These are phyloP conservation scores for Infundibulicybe gibba DNA, from an alignment of 768 basidiomycete genomes.

Conservation along the genomic window DNA sequence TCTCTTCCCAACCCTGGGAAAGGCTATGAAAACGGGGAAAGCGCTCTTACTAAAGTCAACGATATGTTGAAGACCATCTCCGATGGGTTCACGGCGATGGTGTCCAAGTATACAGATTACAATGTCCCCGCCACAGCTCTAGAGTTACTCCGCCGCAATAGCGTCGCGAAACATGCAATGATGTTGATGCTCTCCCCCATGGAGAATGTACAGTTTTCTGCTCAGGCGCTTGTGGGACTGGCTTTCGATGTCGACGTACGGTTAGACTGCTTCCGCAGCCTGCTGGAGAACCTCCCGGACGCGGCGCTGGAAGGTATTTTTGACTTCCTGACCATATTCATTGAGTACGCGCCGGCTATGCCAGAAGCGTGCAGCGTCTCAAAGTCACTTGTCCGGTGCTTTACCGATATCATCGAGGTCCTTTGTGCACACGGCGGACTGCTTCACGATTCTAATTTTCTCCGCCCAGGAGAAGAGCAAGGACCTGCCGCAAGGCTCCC, in stretches of 20 bases:
- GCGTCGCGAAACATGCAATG: constrained; percentile 57
- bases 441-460: constrained; percentile 51
- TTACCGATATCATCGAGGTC: constrained; percentile 89
- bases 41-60: constrained; percentile 57
- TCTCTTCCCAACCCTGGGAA: constrained; percentile 19
- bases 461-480: constrained; percentile 37
- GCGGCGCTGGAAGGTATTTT: constrained; percentile 69
- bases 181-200: constrained; percentile 80
- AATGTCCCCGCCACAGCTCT: constrained; percentile 48
- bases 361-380: constrained; percentile 90
- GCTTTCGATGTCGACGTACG: constrained; percentile 90
- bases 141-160: constrained; percentile 51
- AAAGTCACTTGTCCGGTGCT: constrained; percentile 84
- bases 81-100: constrained; percentile 55
- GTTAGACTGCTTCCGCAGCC: constrained; percentile 78
- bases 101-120: constrained; percentile 66
- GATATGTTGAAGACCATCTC: constrained; percentile 52
- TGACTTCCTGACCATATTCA: constrained; percentile 65
- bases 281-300: constrained; percentile 66
- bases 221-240: constrained; percentile 76
- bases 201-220: constrained; percentile 67
- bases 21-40: constrained; percentile 14
- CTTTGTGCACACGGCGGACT: constrained; percentile 78
- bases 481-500: constrained; percentile 55
- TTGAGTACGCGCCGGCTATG: constrained; percentile 51